Base-by-base conservation (phyloP, 2,329 filamentous ascomycete genomes). In the Helotiales sp. region DNA sequence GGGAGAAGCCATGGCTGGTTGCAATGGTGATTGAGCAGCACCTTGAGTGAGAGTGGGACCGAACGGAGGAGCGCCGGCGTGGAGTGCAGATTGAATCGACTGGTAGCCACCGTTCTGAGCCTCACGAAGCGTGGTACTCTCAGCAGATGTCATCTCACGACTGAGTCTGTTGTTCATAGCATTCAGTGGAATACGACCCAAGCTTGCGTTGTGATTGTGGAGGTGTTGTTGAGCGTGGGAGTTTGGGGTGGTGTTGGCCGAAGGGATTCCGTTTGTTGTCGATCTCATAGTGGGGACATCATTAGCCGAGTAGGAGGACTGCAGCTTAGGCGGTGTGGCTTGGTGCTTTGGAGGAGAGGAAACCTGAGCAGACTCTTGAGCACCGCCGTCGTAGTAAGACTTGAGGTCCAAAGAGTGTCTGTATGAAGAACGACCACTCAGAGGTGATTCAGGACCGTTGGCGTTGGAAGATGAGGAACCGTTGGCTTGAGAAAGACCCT, bases 241-340 rank as follows among this genome's bases (percentile, higher is more conserved):
- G 76, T 92, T 91, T 61, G 76, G 71, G 28, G 75, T 75, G n/a
- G 60, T 73, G 34, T 71, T 74, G 32, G 72, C 65, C 47, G 64
- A 70, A 32, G 70, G 55, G 26, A 72, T 64, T 20, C 75, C 75
- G 63, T 77, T 77, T 37, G 81, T 80, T 11, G 81, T 64, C 28
- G 71, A 71, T 85, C 96, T 97, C 75, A 93, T 83, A 7, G 93
- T 96, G 4, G 93, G 92, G 22, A 97, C 85, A 75, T 98, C 94
- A 78, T 91, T 96, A 63, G 93, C 89, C 10, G 96, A 97, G 81
- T 92, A 97, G 0, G 95, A 97, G 52, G 91, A 90, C 79, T 94
- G 92, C 66, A 97, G 80, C 82, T 92, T 93, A 32, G 90, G 88
- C 40, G 91, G 87, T 62, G 87, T 87, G 28, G 87, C 84, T 78